Evolutionary conservation across 768 basidiomycete genomes (phyloP).

Genomic region (Pisolithus tinctorius): DNA sequence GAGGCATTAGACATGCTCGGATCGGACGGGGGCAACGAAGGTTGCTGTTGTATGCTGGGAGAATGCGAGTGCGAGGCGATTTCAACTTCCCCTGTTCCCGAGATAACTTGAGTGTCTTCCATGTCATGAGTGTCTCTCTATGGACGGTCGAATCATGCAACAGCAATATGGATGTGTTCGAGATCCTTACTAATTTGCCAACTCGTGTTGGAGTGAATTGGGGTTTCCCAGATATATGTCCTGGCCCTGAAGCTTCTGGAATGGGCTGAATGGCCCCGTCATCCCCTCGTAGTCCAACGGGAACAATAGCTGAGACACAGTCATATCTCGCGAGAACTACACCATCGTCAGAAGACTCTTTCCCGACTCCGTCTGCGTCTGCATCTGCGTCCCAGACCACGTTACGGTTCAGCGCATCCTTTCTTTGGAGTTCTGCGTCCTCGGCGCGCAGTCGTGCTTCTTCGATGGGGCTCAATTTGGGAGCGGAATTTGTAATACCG

Average conservation of each 20-base stretch:
- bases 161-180: not conserved
- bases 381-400: slow-evolving; percentile 61
- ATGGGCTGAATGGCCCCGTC: slow-evolving; percentile 48
- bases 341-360: slow-evolving; percentile 31
- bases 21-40: slow-evolving; percentile 25
- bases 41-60: slow-evolving; percentile 3
- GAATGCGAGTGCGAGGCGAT: slow-evolving; percentile 19
- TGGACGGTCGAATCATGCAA: slow-evolving; percentile 4
- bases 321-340: slow-evolving; percentile 20
- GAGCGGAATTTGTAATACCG: slow-evolving; percentile 35
- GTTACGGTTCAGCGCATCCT: slow-evolving; percentile 55
- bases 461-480: slow-evolving; percentile 48
- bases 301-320: slow-evolving; percentile 21
- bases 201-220: slow-evolving; percentile 49
- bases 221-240: slow-evolving; percentile 42
- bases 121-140: slow-evolving; percentile 23
- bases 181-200: slow-evolving; percentile 44
- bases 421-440: slow-evolving; percentile 52
- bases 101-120: slow-evolving; percentile 49
- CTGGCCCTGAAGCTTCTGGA: slow-evolving; percentile 12
- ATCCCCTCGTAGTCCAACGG: slow-evolving; percentile 53
- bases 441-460: slow-evolving; percentile 47
- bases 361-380: slow-evolving; percentile 55
- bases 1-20: slow-evolving; percentile 14
- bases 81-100: slow-evolving; percentile 25